phyloP scores from a whole-genome alignment of 441 rosid genomes.

The Populus hybrid region DNA sequence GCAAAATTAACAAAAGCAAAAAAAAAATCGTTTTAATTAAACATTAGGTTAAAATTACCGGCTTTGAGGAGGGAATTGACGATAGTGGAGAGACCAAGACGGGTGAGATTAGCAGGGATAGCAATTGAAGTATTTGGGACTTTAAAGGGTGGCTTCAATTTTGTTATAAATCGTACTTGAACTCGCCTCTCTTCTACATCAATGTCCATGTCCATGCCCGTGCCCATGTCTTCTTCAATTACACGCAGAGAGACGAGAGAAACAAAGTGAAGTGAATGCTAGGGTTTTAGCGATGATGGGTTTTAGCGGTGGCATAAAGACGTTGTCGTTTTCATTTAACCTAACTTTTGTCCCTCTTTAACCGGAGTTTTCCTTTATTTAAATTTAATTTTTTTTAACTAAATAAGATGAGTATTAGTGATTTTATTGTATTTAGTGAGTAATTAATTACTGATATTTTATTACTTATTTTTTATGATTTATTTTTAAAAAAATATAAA shows the following conservation, averaged over 20 bases:
- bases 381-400: too few relatives aligned
- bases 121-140: slow-evolving; percentile 57
- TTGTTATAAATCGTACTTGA: slow-evolving; percentile 81
- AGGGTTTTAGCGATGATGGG: slow-evolving; percentile 19
- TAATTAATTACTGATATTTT: too few relatives aligned
- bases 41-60: slow-evolving; percentile 20
- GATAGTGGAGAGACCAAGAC: slow-evolving; percentile 81
- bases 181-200: slow-evolving; percentile 53
- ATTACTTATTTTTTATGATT: too few relatives aligned
- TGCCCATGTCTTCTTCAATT: neutral
- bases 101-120: slow-evolving; percentile 86
- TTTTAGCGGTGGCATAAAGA: neutral
- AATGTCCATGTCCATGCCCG: slow-evolving; percentile 41
- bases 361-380: neutral
- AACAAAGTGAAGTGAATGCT: neutral
- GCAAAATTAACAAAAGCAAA: neutral
- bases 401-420: too few relatives aligned
- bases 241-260: neutral
- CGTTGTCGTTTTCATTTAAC: neutral
- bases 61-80: slow-evolving; percentile 70
- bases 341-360: neutral
- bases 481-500: too few relatives aligned
- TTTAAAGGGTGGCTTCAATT: slow-evolving; percentile 59
- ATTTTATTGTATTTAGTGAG: too few relatives aligned
- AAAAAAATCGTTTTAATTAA: neutral